A percentile compares a stretch with the other conserved stretches of the same genome.
phyloP scores from a whole-genome alignment of 352 stramenopile species.

The Globisporangium nodosum region DNA sequence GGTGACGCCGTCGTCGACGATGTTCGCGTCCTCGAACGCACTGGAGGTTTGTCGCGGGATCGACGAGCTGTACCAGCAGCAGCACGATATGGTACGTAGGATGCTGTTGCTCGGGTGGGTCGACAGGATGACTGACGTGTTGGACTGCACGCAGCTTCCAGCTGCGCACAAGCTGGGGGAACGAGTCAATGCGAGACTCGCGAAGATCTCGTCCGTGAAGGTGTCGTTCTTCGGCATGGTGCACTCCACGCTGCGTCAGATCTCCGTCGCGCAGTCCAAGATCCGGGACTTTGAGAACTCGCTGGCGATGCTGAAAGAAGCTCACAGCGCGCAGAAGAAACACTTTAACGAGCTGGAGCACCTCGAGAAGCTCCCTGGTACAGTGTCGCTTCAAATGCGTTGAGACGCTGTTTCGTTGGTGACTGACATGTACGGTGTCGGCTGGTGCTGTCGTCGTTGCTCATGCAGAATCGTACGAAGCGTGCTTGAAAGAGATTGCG shows the following conservation, averaged over 20 bases:
- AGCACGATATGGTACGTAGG: conserved; percentile 59
- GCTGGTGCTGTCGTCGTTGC: no score
- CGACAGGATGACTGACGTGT: not conserved
- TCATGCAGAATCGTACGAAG: conserved; percentile 58
- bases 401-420: not conserved
- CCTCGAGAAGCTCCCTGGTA: conserved; percentile 73
- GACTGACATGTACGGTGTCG: not conserved
- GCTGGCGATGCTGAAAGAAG: conserved; percentile 75
- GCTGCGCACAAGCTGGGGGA: conserved; percentile 57
- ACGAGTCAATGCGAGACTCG: conserved; percentile 49
- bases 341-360: conserved; percentile 86
- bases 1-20: conserved; percentile 47
- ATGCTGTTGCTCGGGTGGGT: not conserved
- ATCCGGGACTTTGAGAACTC: conserved; percentile 89
- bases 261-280: conserved; percentile 77
- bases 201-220: conserved; percentile 53
- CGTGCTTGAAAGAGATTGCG: conserved; percentile 74
- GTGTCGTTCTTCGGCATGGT: conserved; percentile 46
- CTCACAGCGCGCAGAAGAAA: conserved; percentile 66
- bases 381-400: not conserved
- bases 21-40: conserved; percentile 73
- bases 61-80: conserved; percentile 68
- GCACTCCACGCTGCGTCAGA: conserved; percentile 55
- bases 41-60: conserved; percentile 82
- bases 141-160: conserved; percentile 34